Evolutionary conservation across 2,329 filamentous ascomycete genomes (phyloP).

Genomic region (Sclerotinia minor): DNA sequence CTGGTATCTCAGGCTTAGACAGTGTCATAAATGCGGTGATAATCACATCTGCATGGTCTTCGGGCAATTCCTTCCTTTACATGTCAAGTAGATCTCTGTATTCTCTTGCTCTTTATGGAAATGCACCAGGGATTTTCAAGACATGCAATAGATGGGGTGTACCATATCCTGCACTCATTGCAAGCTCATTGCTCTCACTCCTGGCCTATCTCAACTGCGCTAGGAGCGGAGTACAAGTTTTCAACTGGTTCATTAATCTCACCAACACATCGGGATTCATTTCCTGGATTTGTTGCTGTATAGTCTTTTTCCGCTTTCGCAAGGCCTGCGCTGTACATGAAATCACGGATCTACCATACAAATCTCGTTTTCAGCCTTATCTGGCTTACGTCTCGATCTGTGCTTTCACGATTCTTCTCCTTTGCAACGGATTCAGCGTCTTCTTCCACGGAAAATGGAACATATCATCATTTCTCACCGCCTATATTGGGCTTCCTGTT

Average conservation of each 20-base stretch:
- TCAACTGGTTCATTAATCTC: slow-evolving; percentile 6
- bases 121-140: background rate
- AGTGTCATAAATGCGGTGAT: slow-evolving; percentile 1
- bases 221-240: background rate
- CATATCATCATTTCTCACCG: background rate
- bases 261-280: background rate
- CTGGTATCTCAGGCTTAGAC: background rate
- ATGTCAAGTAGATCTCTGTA: slow-evolving; percentile 1
- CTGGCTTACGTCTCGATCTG: background rate
- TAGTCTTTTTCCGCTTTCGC: background rate
- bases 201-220: slow-evolving; percentile 4
- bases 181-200: background rate
- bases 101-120: background rate
- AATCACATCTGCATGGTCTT: background rate
- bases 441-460: background rate
- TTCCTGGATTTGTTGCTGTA: slow-evolving; percentile 1
- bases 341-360: background rate
- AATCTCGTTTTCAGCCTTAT: background rate
- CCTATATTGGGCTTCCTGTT: background rate
- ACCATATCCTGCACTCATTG: background rate
- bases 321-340: background rate
- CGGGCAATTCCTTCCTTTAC: background rate
- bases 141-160: slow-evolving; percentile 4
- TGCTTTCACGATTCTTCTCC: background rate
- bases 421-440: background rate